Evolutionary conservation across 2,329 filamentous ascomycete genomes (phyloP).

Genomic region (Trichoderma sp.): DNA sequence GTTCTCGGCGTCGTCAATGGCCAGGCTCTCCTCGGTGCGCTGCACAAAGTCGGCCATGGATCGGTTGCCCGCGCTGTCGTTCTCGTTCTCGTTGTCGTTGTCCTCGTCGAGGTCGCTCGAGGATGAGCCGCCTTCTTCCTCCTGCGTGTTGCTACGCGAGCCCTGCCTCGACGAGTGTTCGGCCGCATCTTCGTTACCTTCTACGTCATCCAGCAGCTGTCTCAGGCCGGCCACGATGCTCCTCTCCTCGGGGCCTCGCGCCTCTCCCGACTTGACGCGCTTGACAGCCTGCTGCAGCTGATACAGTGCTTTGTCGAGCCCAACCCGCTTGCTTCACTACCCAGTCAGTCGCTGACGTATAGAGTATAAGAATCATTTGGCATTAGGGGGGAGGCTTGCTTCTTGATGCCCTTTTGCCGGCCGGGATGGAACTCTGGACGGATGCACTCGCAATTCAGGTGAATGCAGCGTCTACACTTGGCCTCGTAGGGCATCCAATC

Average conservation of each 20-base stretch:
- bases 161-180: conserved; percentile 34
- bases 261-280: conserved; percentile 51
- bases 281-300: conserved; percentile 72
- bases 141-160: conserved; percentile 39
- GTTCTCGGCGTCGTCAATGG: conserved; percentile 74
- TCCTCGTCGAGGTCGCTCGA: conserved; percentile 40
- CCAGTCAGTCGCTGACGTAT: not conserved
- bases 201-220: conserved; percentile 42
- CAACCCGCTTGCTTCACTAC: conserved; percentile 65
- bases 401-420: conserved; percentile 75
- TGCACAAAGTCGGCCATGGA: conserved; percentile 37
- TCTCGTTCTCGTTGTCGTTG: conserved; percentile 40
- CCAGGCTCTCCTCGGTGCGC: conserved; percentile 54
- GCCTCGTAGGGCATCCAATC: conserved; percentile 55
- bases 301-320: conserved; percentile 72
- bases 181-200: conserved; percentile 31
- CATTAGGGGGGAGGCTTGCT: conserved; percentile 51
- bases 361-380: not conserved
- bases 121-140: conserved; percentile 40
- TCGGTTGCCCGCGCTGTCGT: conserved; percentile 37
- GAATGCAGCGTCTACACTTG: conserved; percentile 63
- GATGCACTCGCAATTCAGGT: conserved; percentile 62
- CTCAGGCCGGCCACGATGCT: conserved; percentile 50
- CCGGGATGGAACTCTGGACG: conserved; percentile 74
- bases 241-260: conserved; percentile 49